Base-by-base conservation (phyloP, 2,329 filamentous ascomycete species). In the Cercospora sp. region DNA sequence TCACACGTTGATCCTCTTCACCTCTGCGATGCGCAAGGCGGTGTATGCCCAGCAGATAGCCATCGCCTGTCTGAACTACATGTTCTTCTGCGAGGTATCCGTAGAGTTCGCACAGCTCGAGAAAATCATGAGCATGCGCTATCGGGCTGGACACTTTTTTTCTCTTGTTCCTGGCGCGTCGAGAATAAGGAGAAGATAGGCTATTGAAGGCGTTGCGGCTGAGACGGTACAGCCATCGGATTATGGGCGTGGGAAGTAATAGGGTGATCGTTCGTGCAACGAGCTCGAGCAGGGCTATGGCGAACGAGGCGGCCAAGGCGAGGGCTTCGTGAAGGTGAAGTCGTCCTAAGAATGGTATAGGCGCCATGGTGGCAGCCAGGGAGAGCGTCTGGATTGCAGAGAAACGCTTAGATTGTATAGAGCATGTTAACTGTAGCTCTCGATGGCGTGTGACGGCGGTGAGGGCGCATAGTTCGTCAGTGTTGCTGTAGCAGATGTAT, bases 61-160 rank as follows among this genome's bases (percentile, higher is more conserved):
- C 95, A 83, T 99, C 95, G 69, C 89, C 89, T 2, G 95, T 99
- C 80, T 97, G 94, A 10, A 96, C 91, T 60, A 99, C 90, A 79
- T 99, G 95, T 81, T 99, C 95, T 79, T 99, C 95, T 5, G 94
- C 92, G 74, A 92, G 91, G 80, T 97, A 98, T 58, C 94, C 94
- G 79, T 90, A 97, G 12, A 97, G 82, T 45, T 89, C 90, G 80
- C 94, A 98, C n/a, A 99, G 87, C 77, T 98, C 94, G 57, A 93
- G 89, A 78, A 99, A 98, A 77, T 98, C 95, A 69, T 91, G 88
- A 4, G 94, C 93, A 77, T 95, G 90, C 65, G 93, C 90, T 67
- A 99, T 89, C 8, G 89, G 88, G 42, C 71, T 75, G 10, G 76
- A 77, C 28, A 79, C 76, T 48, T 69, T 69, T 77, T 90, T 91